Evolutionary conservation across 805 yeast genomes (phyloP), one percentile per base, ranked within the genome.

Genomic region (Pichia eremophila): DNA sequence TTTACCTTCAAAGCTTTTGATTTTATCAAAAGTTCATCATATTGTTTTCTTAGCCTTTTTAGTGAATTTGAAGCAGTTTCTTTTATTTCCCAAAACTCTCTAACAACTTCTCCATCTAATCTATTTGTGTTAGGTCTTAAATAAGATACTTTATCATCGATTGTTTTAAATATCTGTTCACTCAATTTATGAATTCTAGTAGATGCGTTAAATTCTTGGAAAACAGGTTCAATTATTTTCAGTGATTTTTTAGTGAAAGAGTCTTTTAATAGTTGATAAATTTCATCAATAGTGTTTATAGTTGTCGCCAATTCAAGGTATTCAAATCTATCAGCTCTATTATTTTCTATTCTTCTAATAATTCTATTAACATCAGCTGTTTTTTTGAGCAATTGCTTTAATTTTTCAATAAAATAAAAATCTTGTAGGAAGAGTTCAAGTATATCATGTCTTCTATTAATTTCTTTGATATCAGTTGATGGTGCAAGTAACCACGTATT

Each of bases 401-500:
- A 45, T 0, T 55, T 54, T 6, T 62, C 63, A 5, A 68, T 57
- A 35, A 67, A 57, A 1, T 45, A 29, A 17, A 39, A 40, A 40
- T 71, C 60, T 8, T 58, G 59, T 34, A 60, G 47, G 40, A 83
- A 74, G 4, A 67, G 58, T 8, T 62, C 60, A 0, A 85, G 83
- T 12, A 74, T 55, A 17, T 65, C 66, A 42, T 80, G 86, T 28
- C 99, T 68, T 18, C 61, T 56, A 17, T 61, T 62, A 14, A 93
- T 78, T 51, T 78, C 84, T 0, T 59, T 55, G 0, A 75, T 56
- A 56, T 83, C 75, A 10, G 83, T 72, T 0, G 86, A 73, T 0
- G 99, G 99, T 2, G 87, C 79, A 27, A 85, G 72, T 5, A 91
- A 65, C 96, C 97, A 88, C 45, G 81, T 80, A 8, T 82, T 75